Evolutionary conservation across 805 yeast species (phyloP).

Genomic region (Suhomyces faveliae): DNA sequence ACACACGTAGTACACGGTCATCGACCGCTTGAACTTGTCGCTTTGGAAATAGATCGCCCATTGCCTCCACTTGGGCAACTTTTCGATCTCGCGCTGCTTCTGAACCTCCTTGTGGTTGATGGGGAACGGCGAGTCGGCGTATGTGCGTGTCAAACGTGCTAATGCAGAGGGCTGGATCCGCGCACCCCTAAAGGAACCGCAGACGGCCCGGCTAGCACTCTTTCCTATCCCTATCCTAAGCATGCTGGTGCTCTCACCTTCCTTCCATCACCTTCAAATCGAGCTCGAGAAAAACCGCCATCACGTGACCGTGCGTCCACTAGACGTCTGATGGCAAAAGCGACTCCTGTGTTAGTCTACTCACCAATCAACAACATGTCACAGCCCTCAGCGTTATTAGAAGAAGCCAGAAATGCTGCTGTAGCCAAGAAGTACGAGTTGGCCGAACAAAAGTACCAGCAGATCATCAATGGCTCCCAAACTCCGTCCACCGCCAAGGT

Average conservation of each 20-base stretch:
- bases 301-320: neutral
- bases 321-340: constrained; percentile 8
- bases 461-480: constrained; percentile 36
- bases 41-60: constrained; percentile 47
- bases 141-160: neutral
- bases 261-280: neutral
- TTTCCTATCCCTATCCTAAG: neutral
- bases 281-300: neutral
- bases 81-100: constrained; percentile 25
- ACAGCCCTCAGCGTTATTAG: constrained; percentile 32
- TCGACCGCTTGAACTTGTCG: constrained; percentile 52
- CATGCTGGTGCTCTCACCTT: neutral
- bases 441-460: constrained; percentile 62
- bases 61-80: constrained; percentile 36
- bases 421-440: constrained; percentile 45
- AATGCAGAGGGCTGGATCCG: neutral
- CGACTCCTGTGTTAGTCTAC: neutral
- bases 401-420: constrained; percentile 62
- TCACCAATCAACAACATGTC: constrained; percentile 16
- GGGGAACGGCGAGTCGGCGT: constrained; percentile 35
- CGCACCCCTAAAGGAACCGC: neutral
- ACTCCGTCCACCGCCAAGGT: constrained; percentile 22
- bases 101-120: constrained; percentile 29
- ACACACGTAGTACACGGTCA: constrained; percentile 64
- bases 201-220: neutral